Evolutionary conservation across 495 filamentous ascomycete genomes (phyloP), one percentile per base, ranked within the genome.

Genomic region (Halenospora varia): DNA sequence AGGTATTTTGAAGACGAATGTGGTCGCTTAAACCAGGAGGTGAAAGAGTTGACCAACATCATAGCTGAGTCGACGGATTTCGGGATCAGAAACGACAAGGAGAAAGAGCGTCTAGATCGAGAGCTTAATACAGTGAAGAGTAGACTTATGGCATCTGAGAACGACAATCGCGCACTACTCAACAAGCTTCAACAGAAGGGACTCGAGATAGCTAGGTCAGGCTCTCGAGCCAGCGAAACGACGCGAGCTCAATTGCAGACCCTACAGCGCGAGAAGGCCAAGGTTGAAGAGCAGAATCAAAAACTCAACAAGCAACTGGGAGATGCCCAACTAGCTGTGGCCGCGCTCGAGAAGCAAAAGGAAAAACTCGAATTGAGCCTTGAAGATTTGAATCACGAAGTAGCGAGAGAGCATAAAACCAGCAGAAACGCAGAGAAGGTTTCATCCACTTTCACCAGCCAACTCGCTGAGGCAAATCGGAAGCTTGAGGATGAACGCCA

Each of bases 151-250:
- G 94, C 94, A 25, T 97, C 94, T 0, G 94, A 98, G 65, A 97
- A 97, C 65, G 94, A 97, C 72, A 97, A 97, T 64, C 86, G 90
- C n/a, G 85, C 92, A 35, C 76, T 98, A 0, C 78, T 97, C 48
- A 98, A 96, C 68, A 97, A 97, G 71, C 79, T 98, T 10, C 94
- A 98, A 62, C 93, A 97, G 65, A 98, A 98, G 79, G 95, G 95
- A 45, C 83, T 98, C 8, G 94, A 98, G 67, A 94, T 98, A 67
- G 93, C 92, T 25, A 80, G 95, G 41, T 93, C 94, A 3, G 90
- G 82, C 59, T 95, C 93, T 2, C 85, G 84, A 55, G 94, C 90
- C 24, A 89, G 82, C 53, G 94, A 98, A 55, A 88, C 82, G 55
- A 90, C 93, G 45, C 84, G 92, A 18, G 79, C 85, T n/a, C 86